phyloP scores from a whole-genome alignment of 441 rosid genomes.

The Pelargonium citronellum region DNA sequence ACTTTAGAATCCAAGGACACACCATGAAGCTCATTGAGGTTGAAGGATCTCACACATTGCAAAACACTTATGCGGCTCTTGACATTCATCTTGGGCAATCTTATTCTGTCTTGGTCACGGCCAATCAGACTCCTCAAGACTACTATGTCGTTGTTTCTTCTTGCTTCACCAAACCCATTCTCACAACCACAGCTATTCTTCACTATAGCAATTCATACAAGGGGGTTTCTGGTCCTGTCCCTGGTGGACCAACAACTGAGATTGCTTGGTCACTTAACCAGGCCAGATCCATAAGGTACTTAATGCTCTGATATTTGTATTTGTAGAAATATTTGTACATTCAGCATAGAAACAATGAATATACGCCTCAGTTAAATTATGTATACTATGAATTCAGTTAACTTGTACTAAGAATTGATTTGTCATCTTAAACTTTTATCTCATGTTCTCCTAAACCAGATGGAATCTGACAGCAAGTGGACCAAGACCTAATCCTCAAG shows the following conservation, averaged over 20 bases:
- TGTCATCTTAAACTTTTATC: no score
- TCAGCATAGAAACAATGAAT: no score
- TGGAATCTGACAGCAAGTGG: conserved; percentile 66
- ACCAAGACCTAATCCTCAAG: conserved; percentile 68
- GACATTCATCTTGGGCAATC: conserved; percentile 95
- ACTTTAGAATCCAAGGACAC: conserved; percentile 86
- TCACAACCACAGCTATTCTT: conserved; percentile 59
- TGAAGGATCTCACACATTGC: conserved; percentile 87
- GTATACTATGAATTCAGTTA: no score
- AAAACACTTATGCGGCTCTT: conserved; percentile 58
- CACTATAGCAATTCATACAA: conserved; percentile 70
- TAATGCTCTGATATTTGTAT: no score
- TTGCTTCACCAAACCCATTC: conserved; percentile 51
- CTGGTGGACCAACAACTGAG: conserved; percentile 73
- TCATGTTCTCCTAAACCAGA: conserved; percentile 26
- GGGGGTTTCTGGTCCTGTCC: conserved; percentile 58
- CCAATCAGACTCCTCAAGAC: conserved; percentile 73
- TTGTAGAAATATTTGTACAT: no score
- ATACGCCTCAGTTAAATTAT: no score
- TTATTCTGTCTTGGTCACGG: conserved; percentile 67
- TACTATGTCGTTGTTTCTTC: conserved; percentile 78
- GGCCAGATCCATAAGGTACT: conserved; percentile 78
- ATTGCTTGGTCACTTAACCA: conserved; percentile 89
- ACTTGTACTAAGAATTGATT: no score
- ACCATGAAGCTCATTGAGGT: conserved; percentile 77